Conservation (phyloP, 176 grass and related monocot genomes). For the Pharus latifolius region DNA sequence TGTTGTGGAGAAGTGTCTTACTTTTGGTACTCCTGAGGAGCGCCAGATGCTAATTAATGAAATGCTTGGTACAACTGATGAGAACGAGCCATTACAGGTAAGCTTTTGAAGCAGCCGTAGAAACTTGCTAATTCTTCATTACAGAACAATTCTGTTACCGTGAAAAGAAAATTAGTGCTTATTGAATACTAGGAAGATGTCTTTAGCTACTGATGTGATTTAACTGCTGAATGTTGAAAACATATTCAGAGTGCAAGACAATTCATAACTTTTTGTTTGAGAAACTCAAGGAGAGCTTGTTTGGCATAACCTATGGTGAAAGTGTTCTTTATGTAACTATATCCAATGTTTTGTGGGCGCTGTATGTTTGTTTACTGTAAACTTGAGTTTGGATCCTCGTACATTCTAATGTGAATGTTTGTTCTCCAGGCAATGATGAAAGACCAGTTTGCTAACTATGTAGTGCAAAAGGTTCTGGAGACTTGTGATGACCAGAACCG, state of each 20-base stretch:
- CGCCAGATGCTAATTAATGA: slow-evolving; percentile 88
- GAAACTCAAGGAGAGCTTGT: background rate
- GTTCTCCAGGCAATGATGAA: slow-evolving; percentile 90
- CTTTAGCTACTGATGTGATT: background rate
- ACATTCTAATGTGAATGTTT: background rate
- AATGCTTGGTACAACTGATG: slow-evolving; percentile 91
- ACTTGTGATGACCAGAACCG: slow-evolving; percentile 87
- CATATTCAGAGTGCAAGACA: background rate
- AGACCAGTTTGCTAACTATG: slow-evolving; percentile 98
- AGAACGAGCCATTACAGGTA: slow-evolving; percentile 97
- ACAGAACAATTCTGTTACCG: background rate
- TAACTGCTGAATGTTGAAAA: background rate
- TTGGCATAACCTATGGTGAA: background rate
- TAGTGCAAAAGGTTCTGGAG: slow-evolving; percentile 95
- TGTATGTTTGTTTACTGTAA: background rate
- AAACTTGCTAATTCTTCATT: background rate
- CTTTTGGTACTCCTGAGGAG: slow-evolving; percentile 57
- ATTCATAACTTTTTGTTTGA: background rate
- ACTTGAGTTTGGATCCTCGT: slow-evolving; percentile 1
- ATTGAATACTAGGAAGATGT: background rate
- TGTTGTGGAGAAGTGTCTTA: slow-evolving; percentile 93
- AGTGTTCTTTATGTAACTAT: background rate
- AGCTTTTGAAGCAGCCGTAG: slow-evolving; percentile 2
- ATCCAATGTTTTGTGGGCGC: background rate
- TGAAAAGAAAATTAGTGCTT: background rate